Evolutionary conservation across 2,329 filamentous ascomycete species (phyloP), one percentile per base, ranked within the genome.

Genomic region (Penicillium oxalicum): DNA sequence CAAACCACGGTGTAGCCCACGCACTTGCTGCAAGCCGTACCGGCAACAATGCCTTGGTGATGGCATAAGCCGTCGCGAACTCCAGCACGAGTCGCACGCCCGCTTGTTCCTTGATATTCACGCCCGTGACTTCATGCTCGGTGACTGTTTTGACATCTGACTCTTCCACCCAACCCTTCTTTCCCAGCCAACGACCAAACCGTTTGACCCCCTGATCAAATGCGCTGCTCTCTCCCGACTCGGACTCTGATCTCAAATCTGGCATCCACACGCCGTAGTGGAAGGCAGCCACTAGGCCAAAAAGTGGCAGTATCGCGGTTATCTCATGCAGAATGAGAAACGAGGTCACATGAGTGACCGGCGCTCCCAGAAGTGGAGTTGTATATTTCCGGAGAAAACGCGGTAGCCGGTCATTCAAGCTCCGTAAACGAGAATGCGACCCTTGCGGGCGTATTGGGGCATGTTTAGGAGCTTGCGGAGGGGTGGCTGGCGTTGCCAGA

Each of bases 1-100:
- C 91, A 75, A 97, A 94, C 86, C 88, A 94, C 4, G 93, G 93
- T 40, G 93, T 95, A 11, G 80, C 86, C 88, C 87, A 95, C 4
- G 94, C 78, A 70, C 91, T 95, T 5, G 82, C 70, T 26, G 85
- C 73, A 52, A 98, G 80, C 57, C 93, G 79, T 9, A 87, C 61
- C 0, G 93, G 89, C 54, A 98, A 67, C 50, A 97, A 64, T 12
- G 82, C 83, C 72, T 98, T 98, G 1, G 89, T 94, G 54, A 96
- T 79, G 0, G 89, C 87, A 74, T 93, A 98, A 4, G 93, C 91
- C 18, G 93, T 86, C 25, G 88, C 93, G 55, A 97, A 81, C 68
- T 84, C 81, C 24, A 83, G 70, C 29, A 84, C 71, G 50, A 83
- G 52, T 51, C 76, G 76, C 33, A 78, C 74, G 0, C 79, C 79